Evolutionary conservation across 352 stramenopile species (phyloP), one percentile per base, ranked within the genome.

Genomic region (Pythium sp.): DNA sequence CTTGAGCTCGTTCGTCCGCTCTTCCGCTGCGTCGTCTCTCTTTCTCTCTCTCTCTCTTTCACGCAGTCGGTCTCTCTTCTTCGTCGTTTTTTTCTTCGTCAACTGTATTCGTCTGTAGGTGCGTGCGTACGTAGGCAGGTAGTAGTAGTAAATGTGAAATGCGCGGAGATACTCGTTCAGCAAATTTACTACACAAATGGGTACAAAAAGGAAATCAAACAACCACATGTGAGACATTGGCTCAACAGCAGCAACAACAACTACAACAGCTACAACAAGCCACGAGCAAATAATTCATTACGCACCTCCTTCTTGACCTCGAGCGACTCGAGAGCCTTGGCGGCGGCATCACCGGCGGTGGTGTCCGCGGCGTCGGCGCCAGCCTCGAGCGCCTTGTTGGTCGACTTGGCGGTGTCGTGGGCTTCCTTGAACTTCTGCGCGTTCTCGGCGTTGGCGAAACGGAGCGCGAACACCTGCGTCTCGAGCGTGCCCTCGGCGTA

Each of bases 391-490:
- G 87, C 87, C 80, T 98, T 96, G 90, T 99, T 99, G 74, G 87
- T 93, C 73, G 88, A 82, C 89, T 99, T 97, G 73, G 84, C 90
- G 71, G 90, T 80, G 64, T 94, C 83, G 81, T 99, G 98, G 61
- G 92, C 96, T 34, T 97, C 89, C 82, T 99, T 99, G 86, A 99
- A 99, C 76, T 98, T 96, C 65, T 95, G 80, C 28, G 97, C 97
- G 74, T 97, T 96, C 72, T 99, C 97, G 11, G 92, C 91, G 78
- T 98, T 98, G 60, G 86, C 92, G 80, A 99, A 99, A 66, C 96
- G 89, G 63, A 98, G 78, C 32, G 92, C 92, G 65, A 97, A 98
- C 32, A 92, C 85, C 72, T 96, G 86, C 67, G 84, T 80, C 80
- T 97, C 89, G 71, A 98, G 83, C 65, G 97, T 86, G 67, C 96